phyloP scores from a whole-genome alignment of 148 eudicot species.

The Camellia granthamiana region DNA sequence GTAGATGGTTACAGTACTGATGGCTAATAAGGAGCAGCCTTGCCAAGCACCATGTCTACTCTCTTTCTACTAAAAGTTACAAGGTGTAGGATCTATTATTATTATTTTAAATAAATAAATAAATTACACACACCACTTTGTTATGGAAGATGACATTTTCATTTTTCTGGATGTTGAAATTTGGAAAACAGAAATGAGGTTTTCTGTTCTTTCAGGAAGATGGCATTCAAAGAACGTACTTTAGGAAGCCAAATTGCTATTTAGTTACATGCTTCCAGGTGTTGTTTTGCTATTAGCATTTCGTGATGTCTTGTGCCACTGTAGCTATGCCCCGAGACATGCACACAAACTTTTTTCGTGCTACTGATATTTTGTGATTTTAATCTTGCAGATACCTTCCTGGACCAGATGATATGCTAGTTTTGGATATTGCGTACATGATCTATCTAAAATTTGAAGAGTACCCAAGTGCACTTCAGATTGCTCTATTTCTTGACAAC shows the following conservation, averaged over 20 bases:
- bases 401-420: slow-evolving; percentile 81
- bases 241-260: not conserved
- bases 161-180: not conserved
- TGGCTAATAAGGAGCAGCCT: not conserved
- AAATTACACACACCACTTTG: too few species aligned
- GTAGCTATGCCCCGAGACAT: not conserved
- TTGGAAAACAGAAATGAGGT: not conserved
- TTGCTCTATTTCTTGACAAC: slow-evolving; percentile 75
- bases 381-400: slow-evolving; percentile 73
- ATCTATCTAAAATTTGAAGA: slow-evolving; percentile 69
- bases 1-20: not conserved
- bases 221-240: not conserved
- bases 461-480: slow-evolving; percentile 80
- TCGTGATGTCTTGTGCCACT: not conserved
- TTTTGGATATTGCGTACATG: slow-evolving; percentile 66
- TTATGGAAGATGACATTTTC: not conserved
- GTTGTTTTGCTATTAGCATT: not conserved
- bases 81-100: not conserved
- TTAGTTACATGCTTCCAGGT: not conserved
- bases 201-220: not conserved
- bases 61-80: too few species aligned
- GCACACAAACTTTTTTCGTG: not conserved
- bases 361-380: slow-evolving; percentile 4
- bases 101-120: too few species aligned
- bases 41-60: too few species aligned